Evolutionary conservation across 2,329 filamentous ascomycete genomes (phyloP).

Genomic region (Paecilomyces niveus): DNA sequence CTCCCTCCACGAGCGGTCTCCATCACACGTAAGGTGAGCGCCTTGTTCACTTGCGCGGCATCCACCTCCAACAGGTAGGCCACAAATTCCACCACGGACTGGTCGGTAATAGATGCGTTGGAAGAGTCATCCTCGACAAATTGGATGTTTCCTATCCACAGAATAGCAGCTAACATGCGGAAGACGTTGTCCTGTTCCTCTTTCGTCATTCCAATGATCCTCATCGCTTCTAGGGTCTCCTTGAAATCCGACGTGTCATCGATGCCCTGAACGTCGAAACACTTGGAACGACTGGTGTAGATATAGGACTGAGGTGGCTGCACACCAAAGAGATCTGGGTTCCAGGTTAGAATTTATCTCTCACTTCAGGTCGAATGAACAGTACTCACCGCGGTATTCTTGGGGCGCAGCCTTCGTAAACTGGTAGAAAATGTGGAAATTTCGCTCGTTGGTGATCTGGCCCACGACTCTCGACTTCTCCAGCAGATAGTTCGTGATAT

Average conservation of each 20-base stretch:
- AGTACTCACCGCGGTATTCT: constrained; percentile 58
- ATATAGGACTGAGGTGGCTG: constrained; percentile 88
- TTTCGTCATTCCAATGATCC: constrained; percentile 80
- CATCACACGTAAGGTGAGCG: constrained; percentile 82
- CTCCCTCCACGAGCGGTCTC: constrained; percentile 61
- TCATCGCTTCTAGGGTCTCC: constrained; percentile 92
- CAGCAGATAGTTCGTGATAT: constrained; percentile 95
- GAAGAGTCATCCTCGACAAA: constrained; percentile 85
- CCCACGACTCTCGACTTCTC: constrained; percentile 94
- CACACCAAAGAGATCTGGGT: constrained; percentile 68
- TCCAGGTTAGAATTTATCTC: constrained; percentile 8
- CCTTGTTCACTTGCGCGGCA: constrained; percentile 70
- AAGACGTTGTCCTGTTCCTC: constrained; percentile 93
- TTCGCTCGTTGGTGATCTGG: constrained; percentile 90
- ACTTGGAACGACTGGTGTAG: constrained; percentile 92
- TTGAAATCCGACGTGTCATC: constrained; percentile 83
- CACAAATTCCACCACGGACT: constrained; percentile 88
- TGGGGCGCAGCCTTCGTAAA: constrained; percentile 92
- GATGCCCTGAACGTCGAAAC: constrained; percentile 87
- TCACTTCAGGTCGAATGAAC: neutral
- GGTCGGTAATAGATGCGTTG: constrained; percentile 78
- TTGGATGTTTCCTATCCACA: constrained; percentile 92
- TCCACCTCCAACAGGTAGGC: constrained; percentile 91
- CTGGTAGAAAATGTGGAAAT: constrained; percentile 99
- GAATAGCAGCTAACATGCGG: constrained; percentile 80